phyloP scores from a whole-genome alignment of 129 eudicot genomes.

The Arctium minus region DNA sequence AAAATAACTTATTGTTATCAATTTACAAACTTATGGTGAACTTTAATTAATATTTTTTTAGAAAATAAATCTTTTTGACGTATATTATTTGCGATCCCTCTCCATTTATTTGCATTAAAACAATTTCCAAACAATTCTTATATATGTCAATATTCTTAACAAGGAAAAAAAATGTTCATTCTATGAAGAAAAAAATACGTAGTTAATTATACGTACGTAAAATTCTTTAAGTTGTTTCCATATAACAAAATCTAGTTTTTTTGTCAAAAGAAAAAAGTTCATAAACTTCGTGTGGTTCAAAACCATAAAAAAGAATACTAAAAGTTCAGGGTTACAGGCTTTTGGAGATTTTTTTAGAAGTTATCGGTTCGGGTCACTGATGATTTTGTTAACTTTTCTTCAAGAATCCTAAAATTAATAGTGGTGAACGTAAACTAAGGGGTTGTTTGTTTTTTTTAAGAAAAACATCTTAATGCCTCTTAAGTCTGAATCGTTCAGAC shows the following conservation, averaged over 20 bases:
- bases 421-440: too few species aligned
- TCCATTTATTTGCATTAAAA: not conserved
- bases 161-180: not conserved
- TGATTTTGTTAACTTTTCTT: too few species aligned
- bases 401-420: too few species aligned
- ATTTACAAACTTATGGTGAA: not conserved
- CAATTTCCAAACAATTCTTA: not conserved
- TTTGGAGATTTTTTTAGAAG: too few species aligned
- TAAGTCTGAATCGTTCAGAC: too few species aligned
- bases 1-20: not conserved
- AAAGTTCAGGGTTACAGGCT: not conserved
- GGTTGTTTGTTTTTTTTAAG: too few species aligned
- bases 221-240: too few species aligned
- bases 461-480: too few species aligned
- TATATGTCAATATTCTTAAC: not conserved
- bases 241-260: not conserved
- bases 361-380: too few species aligned
- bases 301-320: not conserved
- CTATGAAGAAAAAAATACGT: not conserved
- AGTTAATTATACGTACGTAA: not conserved
- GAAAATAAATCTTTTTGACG: not conserved
- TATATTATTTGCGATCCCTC: not conserved
- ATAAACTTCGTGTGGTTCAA: not conserved
- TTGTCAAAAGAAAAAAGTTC: not conserved
- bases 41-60: too few species aligned